Conservation (phyloP, 257 asterid species). For the Solanum gandarillasii region DNA sequence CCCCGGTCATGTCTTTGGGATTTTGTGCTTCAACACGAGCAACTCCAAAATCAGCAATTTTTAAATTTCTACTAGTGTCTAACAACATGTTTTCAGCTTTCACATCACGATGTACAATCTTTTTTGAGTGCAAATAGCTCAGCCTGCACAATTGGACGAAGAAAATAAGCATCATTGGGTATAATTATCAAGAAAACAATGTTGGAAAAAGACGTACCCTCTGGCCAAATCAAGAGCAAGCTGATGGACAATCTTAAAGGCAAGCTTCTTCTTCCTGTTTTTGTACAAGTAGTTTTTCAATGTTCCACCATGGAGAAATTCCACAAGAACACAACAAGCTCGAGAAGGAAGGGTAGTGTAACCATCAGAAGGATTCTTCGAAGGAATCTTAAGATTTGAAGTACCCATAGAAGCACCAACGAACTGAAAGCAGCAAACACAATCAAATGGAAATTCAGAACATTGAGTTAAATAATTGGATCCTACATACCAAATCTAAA, state of each 20-base stretch:
- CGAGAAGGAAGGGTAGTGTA: conserved; percentile 64
- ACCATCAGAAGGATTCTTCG: conserved; percentile 71
- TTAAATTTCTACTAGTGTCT: conserved; percentile 42
- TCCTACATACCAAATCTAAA: not conserved
- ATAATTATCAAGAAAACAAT: not conserved
- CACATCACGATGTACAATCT: conserved; percentile 91
- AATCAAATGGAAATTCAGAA: not conserved
- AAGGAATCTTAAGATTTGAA: conserved; percentile 76
- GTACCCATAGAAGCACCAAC: conserved; percentile 98
- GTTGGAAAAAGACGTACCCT: conserved; percentile 40
- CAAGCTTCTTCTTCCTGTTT: conserved; percentile 80
- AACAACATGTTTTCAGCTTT: conserved; percentile 93
- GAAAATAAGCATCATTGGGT: not conserved
- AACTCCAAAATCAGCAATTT: conserved; percentile 94
- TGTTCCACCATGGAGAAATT: conserved; percentile 76
- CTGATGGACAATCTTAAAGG: conserved; percentile 62
- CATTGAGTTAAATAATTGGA: not conserved
- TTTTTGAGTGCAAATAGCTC: conserved; percentile 81
- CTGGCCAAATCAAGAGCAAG: conserved; percentile 84
- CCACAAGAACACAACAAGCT: conserved; percentile 91
- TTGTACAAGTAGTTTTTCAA: conserved; percentile 58
- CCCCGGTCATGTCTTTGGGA: conserved; percentile 96
- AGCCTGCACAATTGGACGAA: conserved; percentile 31
- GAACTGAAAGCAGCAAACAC: conserved; percentile 30
- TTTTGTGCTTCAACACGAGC: conserved; percentile 97